Evolutionary conservation across 305 asterid genomes (phyloP).

Genomic region (Solanum hybrid): DNA sequence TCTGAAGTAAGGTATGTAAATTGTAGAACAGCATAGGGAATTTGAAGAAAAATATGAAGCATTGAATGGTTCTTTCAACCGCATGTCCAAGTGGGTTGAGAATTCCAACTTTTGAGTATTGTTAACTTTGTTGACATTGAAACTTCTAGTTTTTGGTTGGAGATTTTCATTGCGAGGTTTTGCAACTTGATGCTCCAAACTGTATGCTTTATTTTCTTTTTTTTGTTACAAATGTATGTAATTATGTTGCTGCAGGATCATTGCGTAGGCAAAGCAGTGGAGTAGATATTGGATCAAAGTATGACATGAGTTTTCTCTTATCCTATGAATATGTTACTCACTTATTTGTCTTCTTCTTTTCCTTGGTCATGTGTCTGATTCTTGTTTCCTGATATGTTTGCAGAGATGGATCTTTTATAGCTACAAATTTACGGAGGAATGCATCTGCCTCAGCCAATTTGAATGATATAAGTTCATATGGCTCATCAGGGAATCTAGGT

Average conservation of each 20-base stretch:
- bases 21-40: background rate
- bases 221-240: background rate
- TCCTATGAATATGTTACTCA: background rate
- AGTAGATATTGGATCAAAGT: conserved; percentile 51
- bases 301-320: conserved; percentile 7
- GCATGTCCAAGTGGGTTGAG: background rate
- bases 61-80: background rate
- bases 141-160: background rate
- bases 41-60: background rate
- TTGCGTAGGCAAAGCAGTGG: conserved; percentile 63
- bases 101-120: background rate
- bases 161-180: background rate
- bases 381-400: conserved; percentile 17
- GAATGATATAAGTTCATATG: conserved; percentile 37
- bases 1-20: background rate
- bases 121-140: background rate
- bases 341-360: background rate
- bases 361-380: conserved; percentile 3
- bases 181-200: background rate
- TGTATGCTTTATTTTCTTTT: background rate
- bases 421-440: conserved; percentile 57
- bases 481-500: conserved; percentile 48
- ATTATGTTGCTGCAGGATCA: conserved; percentile 35
- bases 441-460: conserved; percentile 68
- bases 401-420: conserved; percentile 44